These are phyloP conservation scores for Phoenix dactylifera DNA, from an alignment of 176 grass and related monocot species.

Conservation along the genomic window DNA sequence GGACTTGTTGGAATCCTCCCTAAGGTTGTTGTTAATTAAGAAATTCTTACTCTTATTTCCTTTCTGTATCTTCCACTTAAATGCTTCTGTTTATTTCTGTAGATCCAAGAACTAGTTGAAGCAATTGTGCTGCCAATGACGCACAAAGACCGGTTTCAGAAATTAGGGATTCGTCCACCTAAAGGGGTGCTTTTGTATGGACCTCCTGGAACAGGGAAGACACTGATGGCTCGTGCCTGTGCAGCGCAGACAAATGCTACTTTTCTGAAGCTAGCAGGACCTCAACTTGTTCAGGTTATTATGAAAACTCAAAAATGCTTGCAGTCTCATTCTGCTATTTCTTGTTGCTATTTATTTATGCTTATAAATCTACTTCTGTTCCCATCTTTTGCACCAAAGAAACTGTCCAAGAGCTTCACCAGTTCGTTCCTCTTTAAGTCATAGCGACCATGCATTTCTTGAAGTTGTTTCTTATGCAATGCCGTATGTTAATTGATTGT, in stretches of 20 bases:
- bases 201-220: slow-evolving; percentile 91
- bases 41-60: background rate
- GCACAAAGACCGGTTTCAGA: slow-evolving; percentile 83
- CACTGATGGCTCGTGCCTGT: slow-evolving; percentile 89
- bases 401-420: too few species aligned
- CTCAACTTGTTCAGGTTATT: slow-evolving; percentile 78
- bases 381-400: too few species aligned
- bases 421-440: too few species aligned
- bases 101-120: slow-evolving; percentile 98
- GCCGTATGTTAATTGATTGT: too few species aligned
- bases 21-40: too few species aligned
- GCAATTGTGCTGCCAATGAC: slow-evolving; percentile 92
- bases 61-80: background rate
- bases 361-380: too few species aligned
- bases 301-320: too few species aligned
- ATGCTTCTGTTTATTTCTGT: slow-evolving; percentile 7
- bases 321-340: too few species aligned
- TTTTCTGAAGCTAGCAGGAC: slow-evolving; percentile 84
- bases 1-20: too few species aligned
- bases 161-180: slow-evolving; percentile 75
- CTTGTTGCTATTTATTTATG: too few species aligned
- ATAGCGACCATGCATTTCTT: too few species aligned
- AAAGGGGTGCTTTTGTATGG: slow-evolving; percentile 98
- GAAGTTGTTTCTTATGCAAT: too few species aligned
- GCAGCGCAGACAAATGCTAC: slow-evolving; percentile 93